These are phyloP conservation scores for Trichoderma hamatum DNA, from an alignment of 2,329 filamentous ascomycete species.

Conservation along the genomic window DNA sequence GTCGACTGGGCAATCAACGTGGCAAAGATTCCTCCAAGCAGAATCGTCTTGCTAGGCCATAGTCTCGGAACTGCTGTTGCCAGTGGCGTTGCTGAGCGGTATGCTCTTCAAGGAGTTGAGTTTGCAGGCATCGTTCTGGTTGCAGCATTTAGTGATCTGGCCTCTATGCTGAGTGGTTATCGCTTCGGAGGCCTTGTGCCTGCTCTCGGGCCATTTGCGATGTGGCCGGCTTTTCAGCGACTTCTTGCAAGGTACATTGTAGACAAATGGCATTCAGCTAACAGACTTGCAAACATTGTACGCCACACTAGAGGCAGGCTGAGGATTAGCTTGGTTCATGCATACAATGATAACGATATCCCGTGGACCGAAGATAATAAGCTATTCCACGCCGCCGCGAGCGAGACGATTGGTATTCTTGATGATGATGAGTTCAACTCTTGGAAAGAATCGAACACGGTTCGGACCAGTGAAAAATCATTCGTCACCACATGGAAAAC, in stretches of 20 bases:
- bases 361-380: constrained; percentile 70
- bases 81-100: constrained; percentile 72
- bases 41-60: constrained; percentile 82
- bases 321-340: constrained; percentile 75
- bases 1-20: constrained; percentile 71
- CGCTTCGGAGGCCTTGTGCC: constrained; percentile 77
- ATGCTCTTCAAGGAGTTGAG: constrained; percentile 60
- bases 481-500: constrained; percentile 53
- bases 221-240: constrained; percentile 65
- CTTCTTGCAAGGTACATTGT: constrained; percentile 65
- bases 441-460: constrained; percentile 52
- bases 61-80: constrained; percentile 87
- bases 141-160: constrained; percentile 75
- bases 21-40: constrained; percentile 66
- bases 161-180: constrained; percentile 75
- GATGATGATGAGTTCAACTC: constrained; percentile 45
- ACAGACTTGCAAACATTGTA: constrained; percentile 63
- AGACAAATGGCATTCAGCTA: constrained; percentile 80
- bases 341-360: constrained; percentile 80
- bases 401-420: constrained; percentile 48
- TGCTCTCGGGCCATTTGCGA: constrained; percentile 72
- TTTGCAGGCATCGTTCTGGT: constrained; percentile 83
- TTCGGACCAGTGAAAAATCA: constrained; percentile 48
- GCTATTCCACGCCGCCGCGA: constrained; percentile 63
- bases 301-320: constrained; percentile 56